Conservation (phyloP, 495 filamentous ascomycete species). For the Penicillium goetzii region DNA sequence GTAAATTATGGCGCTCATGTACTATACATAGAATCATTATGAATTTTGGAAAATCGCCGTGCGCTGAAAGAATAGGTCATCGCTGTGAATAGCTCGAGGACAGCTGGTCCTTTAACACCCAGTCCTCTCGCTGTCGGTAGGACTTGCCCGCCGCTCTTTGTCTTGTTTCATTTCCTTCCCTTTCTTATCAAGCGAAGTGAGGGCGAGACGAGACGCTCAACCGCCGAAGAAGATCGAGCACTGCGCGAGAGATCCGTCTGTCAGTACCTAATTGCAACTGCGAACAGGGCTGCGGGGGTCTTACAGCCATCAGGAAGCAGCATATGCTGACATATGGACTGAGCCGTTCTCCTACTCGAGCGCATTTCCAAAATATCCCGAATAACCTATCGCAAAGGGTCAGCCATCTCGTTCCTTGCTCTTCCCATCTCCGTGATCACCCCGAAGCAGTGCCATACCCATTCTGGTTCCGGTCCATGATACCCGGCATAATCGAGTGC, state of each 20-base stretch:
- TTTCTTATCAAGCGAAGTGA: not conserved
- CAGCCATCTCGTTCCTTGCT: slow-evolving; percentile 9
- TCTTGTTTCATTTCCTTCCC: not conserved
- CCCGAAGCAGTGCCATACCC: slow-evolving; percentile 57
- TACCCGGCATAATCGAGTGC: slow-evolving; percentile 85
- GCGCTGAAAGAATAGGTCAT: slow-evolving; percentile 20
- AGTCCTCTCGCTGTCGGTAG: not conserved
- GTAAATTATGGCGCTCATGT: slow-evolving; percentile 31
- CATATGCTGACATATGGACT: slow-evolving; percentile 96
- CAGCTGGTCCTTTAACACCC: slow-evolving; percentile 11
- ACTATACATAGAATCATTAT: slow-evolving; percentile 39
- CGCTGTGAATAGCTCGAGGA: slow-evolving; percentile 11
- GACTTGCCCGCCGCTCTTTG: not conserved
- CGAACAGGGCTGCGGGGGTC: slow-evolving; percentile 35
- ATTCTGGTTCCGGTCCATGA: slow-evolving; percentile 92
- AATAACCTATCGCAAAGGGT: slow-evolving; percentile 61
- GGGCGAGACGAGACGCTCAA: slow-evolving; percentile 13
- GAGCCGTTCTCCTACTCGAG: slow-evolving; percentile 87
- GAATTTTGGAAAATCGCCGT: slow-evolving; percentile 21
- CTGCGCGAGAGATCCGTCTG: slow-evolving; percentile 25
- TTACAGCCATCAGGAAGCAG: slow-evolving; percentile 92
- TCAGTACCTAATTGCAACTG: slow-evolving; percentile 10
- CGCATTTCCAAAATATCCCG: slow-evolving; percentile 96
- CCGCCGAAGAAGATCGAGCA: slow-evolving; percentile 51
- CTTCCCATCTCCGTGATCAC: not conserved